These are phyloP conservation scores for Piper betle DNA, from an alignment of 164 flowering plant genomes.

Conservation along the genomic window DNA sequence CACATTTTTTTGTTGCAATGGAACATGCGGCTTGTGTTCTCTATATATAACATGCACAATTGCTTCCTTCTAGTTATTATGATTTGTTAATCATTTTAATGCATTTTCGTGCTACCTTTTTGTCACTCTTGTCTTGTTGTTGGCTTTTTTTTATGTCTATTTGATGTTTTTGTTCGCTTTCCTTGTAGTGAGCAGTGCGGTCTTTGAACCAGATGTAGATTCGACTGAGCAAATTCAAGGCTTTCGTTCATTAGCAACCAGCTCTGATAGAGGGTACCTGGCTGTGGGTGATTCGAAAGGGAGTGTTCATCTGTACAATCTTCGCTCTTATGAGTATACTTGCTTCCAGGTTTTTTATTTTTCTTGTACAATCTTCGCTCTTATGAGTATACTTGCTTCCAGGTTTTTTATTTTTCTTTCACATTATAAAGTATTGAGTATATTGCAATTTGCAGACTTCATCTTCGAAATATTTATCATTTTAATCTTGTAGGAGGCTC, in stretches of 20 bases:
- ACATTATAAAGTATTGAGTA: neutral
- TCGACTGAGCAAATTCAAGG: conserved; percentile 25
- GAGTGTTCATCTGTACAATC: conserved; percentile 49
- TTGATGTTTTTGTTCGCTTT: neutral
- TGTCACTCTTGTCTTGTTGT: neutral
- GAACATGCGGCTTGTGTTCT: no score
- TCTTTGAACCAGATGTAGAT: conserved; percentile 45
- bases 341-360: conserved; percentile 37
- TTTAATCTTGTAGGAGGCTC: conserved; percentile 38
- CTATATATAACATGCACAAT: no score
- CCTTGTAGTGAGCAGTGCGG: conserved; percentile 44
- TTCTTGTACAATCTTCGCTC: conserved; percentile 19
- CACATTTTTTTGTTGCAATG: no score
- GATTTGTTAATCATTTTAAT: neutral
- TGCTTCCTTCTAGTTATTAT: neutral
- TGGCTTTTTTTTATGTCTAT: neutral
- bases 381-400: conserved; percentile 45
- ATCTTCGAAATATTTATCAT: neutral
- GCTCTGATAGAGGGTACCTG: conserved; percentile 57
- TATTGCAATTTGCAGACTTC: neutral
- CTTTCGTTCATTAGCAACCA: conserved; percentile 54
- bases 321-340: conserved; percentile 40
- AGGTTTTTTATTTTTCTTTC: conserved; percentile 21
- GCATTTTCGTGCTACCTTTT: neutral
- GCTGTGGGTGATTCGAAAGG: conserved; percentile 66